phyloP scores from a whole-genome alignment of 1,284 basidiomycete genomes.

The Ceratobasidium papillatum region DNA sequence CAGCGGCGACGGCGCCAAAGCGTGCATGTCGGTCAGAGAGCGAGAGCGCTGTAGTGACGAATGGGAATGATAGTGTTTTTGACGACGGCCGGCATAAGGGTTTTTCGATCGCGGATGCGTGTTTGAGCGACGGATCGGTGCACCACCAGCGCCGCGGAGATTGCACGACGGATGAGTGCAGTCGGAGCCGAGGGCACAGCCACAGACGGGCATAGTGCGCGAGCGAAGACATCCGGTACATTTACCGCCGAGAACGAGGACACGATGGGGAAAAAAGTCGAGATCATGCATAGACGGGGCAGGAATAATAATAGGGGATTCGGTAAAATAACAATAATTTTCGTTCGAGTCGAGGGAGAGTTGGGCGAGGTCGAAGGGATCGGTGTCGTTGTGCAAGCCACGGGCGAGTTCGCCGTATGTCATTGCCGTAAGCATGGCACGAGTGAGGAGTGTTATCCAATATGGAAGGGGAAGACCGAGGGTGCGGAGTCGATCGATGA shows the following conservation, averaged over 20 bases:
- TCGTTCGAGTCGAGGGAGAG: not conserved
- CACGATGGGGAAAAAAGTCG: slow-evolving; percentile 21
- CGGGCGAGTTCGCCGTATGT: slow-evolving; percentile 10
- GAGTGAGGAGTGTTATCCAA: too few relatives aligned
- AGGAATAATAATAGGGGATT: slow-evolving; percentile 17
- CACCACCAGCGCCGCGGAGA: not conserved
- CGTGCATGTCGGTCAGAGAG: slow-evolving; percentile 20
- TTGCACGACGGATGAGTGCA: not conserved
- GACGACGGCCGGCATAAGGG: slow-evolving; percentile 3
- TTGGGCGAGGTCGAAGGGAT: not conserved
- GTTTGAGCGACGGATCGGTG: slow-evolving; percentile 8
- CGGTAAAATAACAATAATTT: slow-evolving; percentile 16
- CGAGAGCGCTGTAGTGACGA: slow-evolving; percentile 15
- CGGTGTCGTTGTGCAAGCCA: slow-evolving; percentile 10
- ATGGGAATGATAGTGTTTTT: not conserved
- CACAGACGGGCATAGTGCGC: not conserved
- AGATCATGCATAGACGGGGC: slow-evolving; percentile 34
- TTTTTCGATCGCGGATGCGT: slow-evolving; percentile 28
- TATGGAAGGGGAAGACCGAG: not conserved
- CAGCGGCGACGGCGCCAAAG: slow-evolving; percentile 1
- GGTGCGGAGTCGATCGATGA: not conserved
- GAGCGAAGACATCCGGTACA: slow-evolving; percentile 15
- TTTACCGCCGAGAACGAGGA: slow-evolving; percentile 11
- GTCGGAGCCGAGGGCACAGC: not conserved
- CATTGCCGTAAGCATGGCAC: slow-evolving; percentile 5